Base-by-base conservation (phyloP, 208 protist genomes). In the Herpetomonas samuelpessoai region DNA sequence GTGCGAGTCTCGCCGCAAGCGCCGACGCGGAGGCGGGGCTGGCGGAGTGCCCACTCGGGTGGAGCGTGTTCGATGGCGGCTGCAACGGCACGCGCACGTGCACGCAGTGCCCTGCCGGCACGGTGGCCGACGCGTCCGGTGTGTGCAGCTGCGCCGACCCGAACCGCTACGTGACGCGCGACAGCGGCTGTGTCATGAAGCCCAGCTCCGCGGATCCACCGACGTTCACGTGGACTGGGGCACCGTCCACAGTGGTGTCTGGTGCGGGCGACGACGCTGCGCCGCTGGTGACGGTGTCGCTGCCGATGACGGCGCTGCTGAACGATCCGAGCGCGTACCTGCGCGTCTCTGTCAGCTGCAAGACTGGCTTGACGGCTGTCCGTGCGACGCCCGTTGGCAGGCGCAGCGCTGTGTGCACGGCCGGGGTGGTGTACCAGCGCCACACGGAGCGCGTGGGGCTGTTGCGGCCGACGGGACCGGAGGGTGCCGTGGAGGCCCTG, bases 51-150 rank as follows among this genome's bases (percentile, higher is more conserved):
- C 35, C 35, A 14, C 9, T 14, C 14, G 35, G 35, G 35, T 41
- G 35, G 35, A 41, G 35, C 35, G 35, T 41, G 35, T 41, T 41
- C 35, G 35, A 41, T 41, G 35, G 35, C 35, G 35, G 35, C 35
- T 41, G 35, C 35, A 41, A 41, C 35, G 35, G 35, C 9, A 41
- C 35, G 35, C 35, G 35, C 35, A 41, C 35, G 35, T 41, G 35
- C 35, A 41, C 35, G 35, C 35, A 14, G 35, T 41, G 35, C 35
- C 35, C 35, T 14, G 35, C 6, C 35, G 35, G 35, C 9, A 41
- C 35, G 6, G 35, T 41, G 9, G 35, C 14, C 14, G 35, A 41
- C 14, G 35, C 9, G 9, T 18, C 35, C 35, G 35, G 14, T 6
- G 35, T 41, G 9, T 41, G 35, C 35, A 6, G 35, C 35, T 41